These are phyloP conservation scores for Fusarium sulawesiense DNA, from an alignment of 2,329 filamentous ascomycete species.

Conservation along the genomic window DNA sequence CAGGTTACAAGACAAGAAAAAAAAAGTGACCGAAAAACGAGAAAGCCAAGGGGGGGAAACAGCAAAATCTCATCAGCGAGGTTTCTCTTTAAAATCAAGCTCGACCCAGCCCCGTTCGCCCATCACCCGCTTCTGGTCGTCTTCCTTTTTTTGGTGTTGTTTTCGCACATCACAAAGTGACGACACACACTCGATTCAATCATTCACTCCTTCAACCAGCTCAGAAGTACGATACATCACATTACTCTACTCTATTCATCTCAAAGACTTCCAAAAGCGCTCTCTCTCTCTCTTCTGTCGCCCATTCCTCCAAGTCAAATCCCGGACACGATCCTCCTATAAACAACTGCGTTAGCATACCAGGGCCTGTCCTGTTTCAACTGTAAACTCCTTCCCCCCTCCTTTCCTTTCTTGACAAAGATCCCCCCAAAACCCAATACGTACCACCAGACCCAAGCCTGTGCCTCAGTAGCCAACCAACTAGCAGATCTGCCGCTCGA, in stretches of 20 bases:
- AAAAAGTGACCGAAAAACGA: conserved; percentile 5
- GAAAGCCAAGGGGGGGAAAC: neutral
- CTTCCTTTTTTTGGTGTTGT: conserved; percentile 32
- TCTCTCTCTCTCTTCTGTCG: neutral
- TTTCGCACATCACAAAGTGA: conserved; percentile 31
- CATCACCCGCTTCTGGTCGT: conserved; percentile 22
- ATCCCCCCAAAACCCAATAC: conserved; percentile 35
- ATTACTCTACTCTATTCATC: neutral
- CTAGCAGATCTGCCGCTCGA: conserved; percentile 40
- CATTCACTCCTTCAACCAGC: neutral
- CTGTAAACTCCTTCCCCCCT: conserved; percentile 35
- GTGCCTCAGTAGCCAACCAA: conserved; percentile 26
- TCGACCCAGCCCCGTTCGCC: conserved; percentile 27
- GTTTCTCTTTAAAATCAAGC: conserved; percentile 39
- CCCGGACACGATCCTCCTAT: conserved; percentile 21
- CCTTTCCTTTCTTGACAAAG: conserved; percentile 28
- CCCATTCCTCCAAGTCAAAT: conserved; percentile 5
- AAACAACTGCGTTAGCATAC: conserved; percentile 30
- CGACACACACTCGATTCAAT: conserved; percentile 23
- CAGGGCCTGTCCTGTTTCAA: conserved; percentile 26
- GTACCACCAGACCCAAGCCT: conserved; percentile 25
- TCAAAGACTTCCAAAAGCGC: neutral
- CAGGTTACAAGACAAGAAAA: conserved; percentile 5
- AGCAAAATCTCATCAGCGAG: conserved; percentile 18
- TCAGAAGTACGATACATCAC: neutral